phyloP scores from a whole-genome alignment of 2,329 filamentous ascomycete genomes.

The Aspergillus uvarum region DNA sequence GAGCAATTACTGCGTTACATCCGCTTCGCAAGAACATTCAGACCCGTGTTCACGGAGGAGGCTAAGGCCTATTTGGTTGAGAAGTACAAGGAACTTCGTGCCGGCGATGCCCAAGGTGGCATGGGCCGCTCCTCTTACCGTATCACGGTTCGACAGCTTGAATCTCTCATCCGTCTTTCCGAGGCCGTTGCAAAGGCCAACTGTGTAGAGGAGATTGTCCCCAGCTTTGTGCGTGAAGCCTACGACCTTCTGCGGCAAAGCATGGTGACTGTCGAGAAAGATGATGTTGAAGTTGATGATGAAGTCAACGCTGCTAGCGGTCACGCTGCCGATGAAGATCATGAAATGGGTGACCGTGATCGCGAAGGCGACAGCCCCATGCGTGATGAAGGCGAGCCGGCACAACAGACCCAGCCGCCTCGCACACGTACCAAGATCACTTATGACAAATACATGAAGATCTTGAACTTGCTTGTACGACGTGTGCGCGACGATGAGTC shows the following conservation, averaged over 20 bases:
- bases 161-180: slow-evolving; percentile 90
- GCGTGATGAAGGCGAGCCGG: slow-evolving; percentile 53
- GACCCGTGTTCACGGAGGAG: slow-evolving; percentile 85
- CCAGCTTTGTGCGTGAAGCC: slow-evolving; percentile 85
- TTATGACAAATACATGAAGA: slow-evolving; percentile 90
- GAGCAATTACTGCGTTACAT: slow-evolving; percentile 97
- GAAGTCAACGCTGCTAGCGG: slow-evolving; percentile 57
- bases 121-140: slow-evolving; percentile 94
- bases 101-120: slow-evolving; percentile 90
- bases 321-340: slow-evolving; percentile 48
- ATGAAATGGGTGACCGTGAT: slow-evolving; percentile 52
- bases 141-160: slow-evolving; percentile 93
- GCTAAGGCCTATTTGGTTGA: slow-evolving; percentile 82
- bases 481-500: slow-evolving; percentile 81
- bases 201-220: slow-evolving; percentile 84
- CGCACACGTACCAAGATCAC: slow-evolving; percentile 80
- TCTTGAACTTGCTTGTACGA: slow-evolving; percentile 81
- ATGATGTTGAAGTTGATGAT: slow-evolving; percentile 92
- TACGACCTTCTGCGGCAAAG: slow-evolving; percentile 88
- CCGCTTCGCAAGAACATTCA: slow-evolving; percentile 91
- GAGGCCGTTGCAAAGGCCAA: slow-evolving; percentile 99
- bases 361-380: slow-evolving; percentile 54
- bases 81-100: slow-evolving; percentile 92
- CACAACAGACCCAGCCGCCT: slow-evolving; percentile 34
- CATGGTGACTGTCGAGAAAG: slow-evolving; percentile 97